Evolutionary conservation across 805 yeast genomes (phyloP).

Genomic region (Starmerella bacillaris): DNA sequence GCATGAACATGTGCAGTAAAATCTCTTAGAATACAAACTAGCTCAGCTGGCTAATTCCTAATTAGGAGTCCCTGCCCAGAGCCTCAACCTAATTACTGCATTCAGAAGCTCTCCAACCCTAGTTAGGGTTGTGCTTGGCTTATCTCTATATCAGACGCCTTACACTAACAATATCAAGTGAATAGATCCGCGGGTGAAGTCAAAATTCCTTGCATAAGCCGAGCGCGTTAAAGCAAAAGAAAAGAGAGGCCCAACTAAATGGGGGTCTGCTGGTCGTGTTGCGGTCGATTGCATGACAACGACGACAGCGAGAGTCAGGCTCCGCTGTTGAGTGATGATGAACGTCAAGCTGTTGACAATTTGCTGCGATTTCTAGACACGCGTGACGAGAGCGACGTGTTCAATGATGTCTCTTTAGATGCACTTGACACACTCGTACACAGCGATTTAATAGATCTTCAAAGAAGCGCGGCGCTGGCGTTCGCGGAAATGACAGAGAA

Average conservation of each 20-base stretch:
- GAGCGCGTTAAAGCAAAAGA: too few relatives aligned
- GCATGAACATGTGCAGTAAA: too few relatives aligned
- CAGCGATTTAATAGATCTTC: slow-evolving; percentile 85
- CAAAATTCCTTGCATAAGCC: too few relatives aligned
- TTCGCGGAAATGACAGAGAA: slow-evolving; percentile 97
- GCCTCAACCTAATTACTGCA: too few relatives aligned
- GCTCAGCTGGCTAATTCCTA: too few relatives aligned
- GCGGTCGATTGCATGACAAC: slow-evolving; percentile 20
- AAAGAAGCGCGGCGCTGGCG: slow-evolving; percentile 92
- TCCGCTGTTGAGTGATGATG: slow-evolving; percentile 82
- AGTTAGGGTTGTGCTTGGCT: too few relatives aligned
- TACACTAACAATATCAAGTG: too few relatives aligned
- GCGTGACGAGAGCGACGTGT: slow-evolving; percentile 74
- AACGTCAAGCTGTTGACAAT: slow-evolving; percentile 87
- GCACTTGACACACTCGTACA: slow-evolving; percentile 86
- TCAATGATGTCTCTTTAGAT: slow-evolving; percentile 59
- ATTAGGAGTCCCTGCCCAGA: too few relatives aligned
- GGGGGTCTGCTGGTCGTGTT: slow-evolving; percentile 14
- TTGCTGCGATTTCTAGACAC: slow-evolving; percentile 78
- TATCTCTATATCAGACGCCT: too few relatives aligned
- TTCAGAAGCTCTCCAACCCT: too few relatives aligned
- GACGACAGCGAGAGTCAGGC: slow-evolving; percentile 62
- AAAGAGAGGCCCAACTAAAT: slow-evolving; percentile 6
- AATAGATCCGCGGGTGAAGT: too few relatives aligned
- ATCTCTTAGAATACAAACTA: too few relatives aligned